Evolutionary conservation across 371 early-diverging fungal genomes (phyloP).

Genomic region (Mortierella sp.): DNA sequence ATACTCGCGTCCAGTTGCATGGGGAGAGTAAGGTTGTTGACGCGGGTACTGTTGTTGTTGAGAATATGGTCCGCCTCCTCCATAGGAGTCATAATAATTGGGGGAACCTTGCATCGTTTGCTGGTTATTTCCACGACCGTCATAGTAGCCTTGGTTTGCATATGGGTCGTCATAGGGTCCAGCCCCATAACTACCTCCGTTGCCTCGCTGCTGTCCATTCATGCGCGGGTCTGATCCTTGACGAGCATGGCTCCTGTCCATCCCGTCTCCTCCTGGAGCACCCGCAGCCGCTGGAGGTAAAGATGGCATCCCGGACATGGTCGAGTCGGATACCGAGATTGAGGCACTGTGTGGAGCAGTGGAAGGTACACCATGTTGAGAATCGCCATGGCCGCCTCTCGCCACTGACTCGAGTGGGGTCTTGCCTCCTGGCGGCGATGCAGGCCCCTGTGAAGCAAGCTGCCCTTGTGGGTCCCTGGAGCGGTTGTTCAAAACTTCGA

Average conservation of each 20-base stretch:
- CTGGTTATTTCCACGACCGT: conserved; percentile 12
- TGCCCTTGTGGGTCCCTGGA: background rate
- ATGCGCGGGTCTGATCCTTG: conserved; percentile 11
- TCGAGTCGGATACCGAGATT: conserved; percentile 42
- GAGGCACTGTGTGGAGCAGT: conserved; percentile 31
- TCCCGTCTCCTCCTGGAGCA: background rate
- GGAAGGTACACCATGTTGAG: background rate
- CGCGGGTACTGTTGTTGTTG: background rate
- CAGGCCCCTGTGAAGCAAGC: background rate
- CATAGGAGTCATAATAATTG: background rate
- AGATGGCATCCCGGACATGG: conserved; percentile 47
- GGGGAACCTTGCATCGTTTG: conserved; percentile 8
- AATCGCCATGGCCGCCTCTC: no score
- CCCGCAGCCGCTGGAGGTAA: conserved; percentile 14
- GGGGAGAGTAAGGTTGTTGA: background rate
- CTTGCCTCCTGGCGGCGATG: no score
- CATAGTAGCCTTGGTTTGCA: conserved; percentile 35
- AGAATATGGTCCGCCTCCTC: background rate
- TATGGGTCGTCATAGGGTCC: conserved; percentile 33
- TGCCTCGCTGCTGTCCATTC: background rate
- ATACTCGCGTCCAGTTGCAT: background rate
- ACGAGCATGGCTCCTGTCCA: background rate
- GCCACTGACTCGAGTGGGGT: no score
- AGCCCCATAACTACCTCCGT: background rate
- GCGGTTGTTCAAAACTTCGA: conserved; percentile 7